phyloP scores from a whole-genome alignment of 208 protist genomes.

The Acanthamoeba royreba region DNA sequence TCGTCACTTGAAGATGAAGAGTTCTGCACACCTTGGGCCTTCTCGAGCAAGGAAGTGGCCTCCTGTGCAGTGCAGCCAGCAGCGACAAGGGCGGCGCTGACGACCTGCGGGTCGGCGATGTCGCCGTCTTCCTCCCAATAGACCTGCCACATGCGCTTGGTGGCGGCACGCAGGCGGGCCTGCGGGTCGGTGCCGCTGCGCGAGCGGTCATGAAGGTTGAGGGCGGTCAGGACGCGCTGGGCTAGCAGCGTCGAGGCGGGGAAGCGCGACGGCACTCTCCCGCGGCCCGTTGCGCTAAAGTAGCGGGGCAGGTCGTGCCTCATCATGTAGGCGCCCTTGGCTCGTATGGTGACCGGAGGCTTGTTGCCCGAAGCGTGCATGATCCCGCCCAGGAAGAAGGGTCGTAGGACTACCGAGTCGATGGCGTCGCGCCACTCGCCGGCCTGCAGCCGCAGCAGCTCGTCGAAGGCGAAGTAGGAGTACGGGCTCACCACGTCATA shows the following conservation, averaged over 20 bases:
- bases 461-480: conserved; percentile 26
- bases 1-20: too few species aligned
- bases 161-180: background rate
- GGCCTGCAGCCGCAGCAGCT: background rate
- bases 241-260: background rate
- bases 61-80: background rate
- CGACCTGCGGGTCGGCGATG: background rate
- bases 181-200: background rate
- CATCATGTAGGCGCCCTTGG: background rate
- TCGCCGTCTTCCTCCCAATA: conserved; percentile 19
- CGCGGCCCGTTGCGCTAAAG: background rate
- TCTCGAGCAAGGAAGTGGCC: background rate
- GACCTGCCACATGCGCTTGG: background rate
- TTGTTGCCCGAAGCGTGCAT: background rate
- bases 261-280: background rate
- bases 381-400: conserved; percentile 23
- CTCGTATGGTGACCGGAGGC: background rate
- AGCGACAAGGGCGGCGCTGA: background rate
- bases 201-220: background rate
- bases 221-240: background rate
- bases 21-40: background rate
- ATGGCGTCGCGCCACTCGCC: background rate
- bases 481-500: conserved; percentile 32
- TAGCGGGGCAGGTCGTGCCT: background rate
- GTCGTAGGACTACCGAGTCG: background rate